phyloP scores from a whole-genome alignment of 176 grass and related monocot genomes.

The Tillandsia fasciculata region DNA sequence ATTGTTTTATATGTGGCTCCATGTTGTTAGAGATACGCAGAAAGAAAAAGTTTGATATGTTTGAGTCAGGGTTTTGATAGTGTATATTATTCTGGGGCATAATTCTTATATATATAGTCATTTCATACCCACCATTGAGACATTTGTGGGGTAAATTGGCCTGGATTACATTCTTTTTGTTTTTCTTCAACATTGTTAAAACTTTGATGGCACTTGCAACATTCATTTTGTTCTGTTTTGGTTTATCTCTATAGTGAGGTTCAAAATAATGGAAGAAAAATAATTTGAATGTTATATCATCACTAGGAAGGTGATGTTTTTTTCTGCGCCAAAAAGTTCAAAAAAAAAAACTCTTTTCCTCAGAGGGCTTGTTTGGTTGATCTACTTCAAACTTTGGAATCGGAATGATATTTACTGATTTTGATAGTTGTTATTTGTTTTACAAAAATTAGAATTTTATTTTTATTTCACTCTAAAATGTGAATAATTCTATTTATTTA shows the following conservation, averaged over 20 bases:
- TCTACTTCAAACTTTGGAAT: too few species aligned
- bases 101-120: background rate
- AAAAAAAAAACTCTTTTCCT: background rate
- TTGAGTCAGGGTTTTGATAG: background rate
- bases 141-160: background rate
- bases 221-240: background rate
- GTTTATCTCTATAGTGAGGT: background rate
- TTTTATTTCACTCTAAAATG: too few species aligned
- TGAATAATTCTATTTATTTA: too few species aligned
- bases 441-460: too few species aligned
- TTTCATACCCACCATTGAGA: background rate
- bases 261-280: background rate
- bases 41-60: too few species aligned
- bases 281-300: background rate
- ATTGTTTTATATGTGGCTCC: slow-evolving; percentile 1
- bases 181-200: background rate
- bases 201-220: background rate
- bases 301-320: background rate
- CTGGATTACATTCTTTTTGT: background rate
- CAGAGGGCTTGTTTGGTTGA: too few species aligned
- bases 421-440: too few species aligned
- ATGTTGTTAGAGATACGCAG: background rate
- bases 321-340: background rate
- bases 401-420: too few species aligned
- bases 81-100: background rate